Evolutionary conservation across 345 rosid genomes (phyloP).

Genomic region (Salix exigua): DNA sequence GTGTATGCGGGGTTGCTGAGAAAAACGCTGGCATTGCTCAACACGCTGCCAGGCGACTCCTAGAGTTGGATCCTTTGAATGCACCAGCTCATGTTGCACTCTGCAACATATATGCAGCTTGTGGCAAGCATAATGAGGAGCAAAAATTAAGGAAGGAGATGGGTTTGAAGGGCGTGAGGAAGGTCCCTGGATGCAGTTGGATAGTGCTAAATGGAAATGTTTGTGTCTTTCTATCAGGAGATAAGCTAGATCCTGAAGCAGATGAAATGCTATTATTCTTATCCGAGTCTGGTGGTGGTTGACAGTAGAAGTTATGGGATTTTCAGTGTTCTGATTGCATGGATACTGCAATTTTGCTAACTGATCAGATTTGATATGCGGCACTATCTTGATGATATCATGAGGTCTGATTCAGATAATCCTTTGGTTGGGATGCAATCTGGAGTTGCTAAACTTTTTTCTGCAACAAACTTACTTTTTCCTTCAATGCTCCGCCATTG

Average conservation of each 20-base stretch:
- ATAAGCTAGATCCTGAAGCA: slow-evolving; percentile 34
- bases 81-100: slow-evolving; percentile 62
- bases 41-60: slow-evolving; percentile 43
- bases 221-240: slow-evolving; percentile 58
- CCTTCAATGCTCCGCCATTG: not conserved
- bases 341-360: too few relatives aligned
- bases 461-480: slow-evolving; percentile 63
- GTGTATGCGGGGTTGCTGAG: slow-evolving; percentile 47
- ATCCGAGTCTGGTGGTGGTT: slow-evolving; percentile 21
- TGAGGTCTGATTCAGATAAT: slow-evolving; percentile 87
- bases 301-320: not conserved
- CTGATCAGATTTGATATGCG: not conserved
- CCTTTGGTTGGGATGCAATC: slow-evolving; percentile 94
- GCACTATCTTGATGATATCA: slow-evolving; percentile 20
- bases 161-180: slow-evolving; percentile 70
- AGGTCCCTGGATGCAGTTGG: slow-evolving; percentile 86
- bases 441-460: slow-evolving; percentile 87
- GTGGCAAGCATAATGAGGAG: slow-evolving; percentile 47
- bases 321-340: not conserved
- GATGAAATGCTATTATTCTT: slow-evolving; percentile 35
- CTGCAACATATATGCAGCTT: slow-evolving; percentile 60
- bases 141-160: slow-evolving; percentile 60
- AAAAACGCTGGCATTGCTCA: slow-evolving; percentile 40
- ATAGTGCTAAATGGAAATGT: slow-evolving; percentile 48
- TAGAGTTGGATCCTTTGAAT: slow-evolving; percentile 62